phyloP scores from a whole-genome alignment of 495 filamentous ascomycete genomes.

The Filosporella fistucella region DNA sequence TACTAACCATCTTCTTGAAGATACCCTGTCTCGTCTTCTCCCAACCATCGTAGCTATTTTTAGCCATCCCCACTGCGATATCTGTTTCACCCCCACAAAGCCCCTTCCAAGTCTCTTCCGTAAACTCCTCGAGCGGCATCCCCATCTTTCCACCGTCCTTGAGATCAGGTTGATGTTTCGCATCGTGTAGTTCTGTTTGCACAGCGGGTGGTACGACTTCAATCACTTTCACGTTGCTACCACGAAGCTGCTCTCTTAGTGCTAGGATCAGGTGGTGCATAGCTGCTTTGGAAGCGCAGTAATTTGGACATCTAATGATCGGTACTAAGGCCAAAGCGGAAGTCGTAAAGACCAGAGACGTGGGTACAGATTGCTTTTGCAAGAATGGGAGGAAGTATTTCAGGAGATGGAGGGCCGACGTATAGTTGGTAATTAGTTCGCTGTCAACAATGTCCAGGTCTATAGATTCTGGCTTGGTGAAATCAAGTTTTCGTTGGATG shows the following conservation, averaged over 20 bases:
- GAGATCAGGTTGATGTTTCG: conserved; percentile 40
- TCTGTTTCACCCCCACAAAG: conserved; percentile 37
- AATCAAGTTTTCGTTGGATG: conserved; percentile 44
- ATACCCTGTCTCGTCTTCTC: conserved; percentile 51
- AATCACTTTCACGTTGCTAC: conserved; percentile 45
- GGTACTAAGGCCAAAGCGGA: conserved; percentile 52
- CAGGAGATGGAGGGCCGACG: conserved; percentile 46
- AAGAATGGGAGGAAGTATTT: conserved; percentile 54
- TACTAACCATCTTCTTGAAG: conserved; percentile 39
- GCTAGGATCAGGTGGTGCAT: conserved; percentile 41
- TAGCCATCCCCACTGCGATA: conserved; percentile 59
- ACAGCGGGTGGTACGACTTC: conserved; percentile 54
- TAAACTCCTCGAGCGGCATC: conserved; percentile 53
- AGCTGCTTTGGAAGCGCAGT: conserved; percentile 44
- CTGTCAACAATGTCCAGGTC: conserved; percentile 39
- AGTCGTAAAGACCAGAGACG: conserved; percentile 20
- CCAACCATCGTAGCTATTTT: conserved; percentile 6
- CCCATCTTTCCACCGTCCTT: conserved; percentile 29
- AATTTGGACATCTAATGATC: conserved; percentile 25
- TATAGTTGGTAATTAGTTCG: conserved; percentile 57
- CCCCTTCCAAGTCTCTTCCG: conserved; percentile 39
- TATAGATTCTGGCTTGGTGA: conserved; percentile 47
- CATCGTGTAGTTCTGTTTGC: conserved; percentile 42
- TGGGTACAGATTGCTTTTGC: conserved; percentile 30
- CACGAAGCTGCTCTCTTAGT: conserved; percentile 46